Evolutionary conservation across 1,284 basidiomycete genomes (phyloP), one percentile per base, ranked within the genome.

Genomic region (Microbotryum silenes-acaulis): DNA sequence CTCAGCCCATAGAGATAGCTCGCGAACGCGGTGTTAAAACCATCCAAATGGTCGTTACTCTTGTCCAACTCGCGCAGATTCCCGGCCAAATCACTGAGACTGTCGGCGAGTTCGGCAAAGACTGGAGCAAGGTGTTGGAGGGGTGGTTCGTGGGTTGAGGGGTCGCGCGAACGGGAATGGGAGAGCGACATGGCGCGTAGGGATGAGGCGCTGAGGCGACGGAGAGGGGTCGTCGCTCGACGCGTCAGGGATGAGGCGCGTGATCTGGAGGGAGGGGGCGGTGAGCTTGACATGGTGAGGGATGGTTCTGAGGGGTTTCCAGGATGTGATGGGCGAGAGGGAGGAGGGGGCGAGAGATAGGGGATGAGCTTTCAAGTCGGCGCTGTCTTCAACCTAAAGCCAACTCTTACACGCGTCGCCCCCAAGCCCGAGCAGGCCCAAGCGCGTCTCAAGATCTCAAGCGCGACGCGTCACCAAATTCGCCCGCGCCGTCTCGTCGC

Each of bases 11-110:
- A 74, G 29, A 77, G 60, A 52, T 72, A 76, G 53, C 71, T 72
- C 18, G 72, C 74, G 51, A 78, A 77, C 51, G 70, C 72, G 57
- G 77, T 73, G 66, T 77, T 76, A 66, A 76, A 76, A 51, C 70
- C 71, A 23, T 69, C 67, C n/a, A 77, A 61, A 25, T 70, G 66
- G 7, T 69, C 57, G 52, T 73, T 67, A 48, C 76, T 72, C 9
- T 60, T 62, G 25, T 69, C 66, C 23, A 76, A 54, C 29, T 64
- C 65, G 27, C 74, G 70, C 9, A 74, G 50, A 58, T 77, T 77
- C 58, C 65, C 67, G 25, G 73, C 69, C 49, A 77, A 64, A 51
- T 73, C 72, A 9, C 62, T 55, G 7, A 75, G 67, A 53, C 74
- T 72, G 46, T 77, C 73, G 8, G 73, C 70, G 7, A 77, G 72